phyloP scores from a whole-genome alignment of 2,329 filamentous ascomycete genomes.

The Orbilia quercus region DNA sequence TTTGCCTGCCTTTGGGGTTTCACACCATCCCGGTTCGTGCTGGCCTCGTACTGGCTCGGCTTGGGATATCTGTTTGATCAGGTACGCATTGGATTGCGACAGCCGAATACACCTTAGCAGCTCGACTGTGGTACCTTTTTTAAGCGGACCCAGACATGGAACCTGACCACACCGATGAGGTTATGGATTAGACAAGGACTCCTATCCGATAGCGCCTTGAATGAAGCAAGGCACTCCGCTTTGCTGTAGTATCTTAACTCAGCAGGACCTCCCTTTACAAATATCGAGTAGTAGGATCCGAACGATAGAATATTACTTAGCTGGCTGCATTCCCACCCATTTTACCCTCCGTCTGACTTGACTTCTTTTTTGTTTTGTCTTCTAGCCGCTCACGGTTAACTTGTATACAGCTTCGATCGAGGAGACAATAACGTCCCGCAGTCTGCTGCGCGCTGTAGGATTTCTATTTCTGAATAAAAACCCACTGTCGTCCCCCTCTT shows the following conservation, averaged over 20 bases:
- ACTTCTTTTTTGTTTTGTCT: slow-evolving; percentile 19
- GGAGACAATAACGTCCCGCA: too few relatives aligned
- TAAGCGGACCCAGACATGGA: slow-evolving; percentile 37
- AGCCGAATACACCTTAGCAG: slow-evolving; percentile 47
- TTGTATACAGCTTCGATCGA: too few relatives aligned
- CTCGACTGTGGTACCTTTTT: slow-evolving; percentile 53
- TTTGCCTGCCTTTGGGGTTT: slow-evolving; percentile 18
- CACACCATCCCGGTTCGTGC: slow-evolving; percentile 40
- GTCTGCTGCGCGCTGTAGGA: too few relatives aligned
- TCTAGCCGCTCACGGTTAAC: slow-evolving; percentile 49
- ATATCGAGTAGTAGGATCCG: slow-evolving; percentile 53
- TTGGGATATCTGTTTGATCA: slow-evolving; percentile 49
- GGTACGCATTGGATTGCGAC: slow-evolving; percentile 53
- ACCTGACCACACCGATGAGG: slow-evolving; percentile 37
- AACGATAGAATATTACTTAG: slow-evolving; percentile 31
- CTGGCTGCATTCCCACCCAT: slow-evolving; percentile 9
- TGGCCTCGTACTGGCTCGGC: slow-evolving; percentile 2
- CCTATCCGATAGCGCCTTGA: slow-evolving; percentile 52
- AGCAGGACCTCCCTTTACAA: slow-evolving; percentile 41
- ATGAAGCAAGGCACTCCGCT: slow-evolving; percentile 50
- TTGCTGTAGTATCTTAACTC: slow-evolving; percentile 38
- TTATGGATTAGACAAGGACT: slow-evolving; percentile 52
- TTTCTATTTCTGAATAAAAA: slow-evolving; percentile 45
- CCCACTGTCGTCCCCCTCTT: slow-evolving; percentile 19
- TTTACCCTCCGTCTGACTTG: slow-evolving; percentile 24